Base-by-base conservation (phyloP, 192 early-diverging fungal genomes). In the Oehlia diaphana region DNA sequence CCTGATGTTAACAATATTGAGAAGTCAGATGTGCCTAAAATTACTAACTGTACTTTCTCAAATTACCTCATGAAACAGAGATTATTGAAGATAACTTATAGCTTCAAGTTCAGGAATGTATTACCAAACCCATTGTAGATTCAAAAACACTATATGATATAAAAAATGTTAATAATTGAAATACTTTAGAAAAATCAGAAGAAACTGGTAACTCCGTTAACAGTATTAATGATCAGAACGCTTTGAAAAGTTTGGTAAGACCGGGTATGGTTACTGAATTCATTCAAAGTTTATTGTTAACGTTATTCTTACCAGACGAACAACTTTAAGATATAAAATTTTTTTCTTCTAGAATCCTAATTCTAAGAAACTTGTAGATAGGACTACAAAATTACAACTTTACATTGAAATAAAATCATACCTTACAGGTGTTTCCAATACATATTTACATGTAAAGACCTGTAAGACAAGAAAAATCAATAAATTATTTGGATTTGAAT, bases 391-490 rank as follows among this genome's bases (percentile, higher is more conserved):
- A 76, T 42, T 6, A 19, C 26, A 23, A 28, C 44, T 76, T 50
- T 73, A 73, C 58, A 8, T 0, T 23, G 2, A 73, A 73, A 73
- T 73, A 49, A 50, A 50, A n/a, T 33, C 61, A 76, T 76, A 76
- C 35, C 62, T 75, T 63, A 37, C 61, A 76, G 61, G 31, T 39
- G n/a, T 63, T 76, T 39, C 35, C 4, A 62, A 76, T 64, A 33
- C 33, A 49, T 76, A 76, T 76, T 76, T 64, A 76, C 62, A 62
- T 76, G 33, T 42, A 33, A 76, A 33, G 33, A 76, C 62, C n/a
- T 76, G 14, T 76, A 76, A 42, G n/a, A 62, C 37, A 16, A 76
- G 61, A 76, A 76, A 76, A 42, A 76, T 76, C 4, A 76, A 72
- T 72, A 72, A 72, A 47, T 50, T 72, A 72, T 76, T 76, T 76